phyloP scores from a whole-genome alignment of 2,329 filamentous ascomycete genomes.

The Periconia digitata region DNA sequence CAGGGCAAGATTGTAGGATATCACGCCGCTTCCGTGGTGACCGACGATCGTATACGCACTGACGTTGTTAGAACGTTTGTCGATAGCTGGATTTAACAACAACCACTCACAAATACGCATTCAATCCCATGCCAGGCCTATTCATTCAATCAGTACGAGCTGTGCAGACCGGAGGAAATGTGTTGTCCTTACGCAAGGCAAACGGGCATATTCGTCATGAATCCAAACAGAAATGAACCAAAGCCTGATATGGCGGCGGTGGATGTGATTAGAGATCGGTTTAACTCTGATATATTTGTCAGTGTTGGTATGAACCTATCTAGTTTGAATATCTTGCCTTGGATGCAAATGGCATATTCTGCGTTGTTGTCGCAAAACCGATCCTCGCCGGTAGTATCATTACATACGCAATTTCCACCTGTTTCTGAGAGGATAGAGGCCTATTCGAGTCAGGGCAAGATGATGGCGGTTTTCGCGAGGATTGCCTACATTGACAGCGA shows the following conservation, averaged over 20 bases:
- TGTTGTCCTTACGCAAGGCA: slow-evolving; percentile 30
- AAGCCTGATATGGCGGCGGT: slow-evolving; percentile 81
- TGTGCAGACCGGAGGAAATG: not conserved
- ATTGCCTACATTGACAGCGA: slow-evolving; percentile 30
- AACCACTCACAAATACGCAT: slow-evolving; percentile 68
- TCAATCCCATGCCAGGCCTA: slow-evolving; percentile 56
- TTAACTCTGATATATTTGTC: slow-evolving; percentile 49
- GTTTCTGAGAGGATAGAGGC: slow-evolving; percentile 53
- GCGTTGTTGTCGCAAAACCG: slow-evolving; percentile 58
- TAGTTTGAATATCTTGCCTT: slow-evolving; percentile 21
- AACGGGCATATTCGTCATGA: slow-evolving; percentile 71
- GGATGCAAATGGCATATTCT: slow-evolving; percentile 63
- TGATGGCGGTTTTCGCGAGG: not conserved
- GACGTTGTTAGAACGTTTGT: not conserved
- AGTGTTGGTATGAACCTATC: not conserved
- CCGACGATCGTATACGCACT: slow-evolving; percentile 76
- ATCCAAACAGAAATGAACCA: slow-evolving; percentile 76
- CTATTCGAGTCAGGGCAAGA: slow-evolving; percentile 21
- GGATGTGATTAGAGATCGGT: slow-evolving; percentile 78
- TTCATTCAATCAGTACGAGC: slow-evolving; percentile 6
- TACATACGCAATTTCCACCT: slow-evolving; percentile 76
- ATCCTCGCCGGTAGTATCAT: slow-evolving; percentile 42
- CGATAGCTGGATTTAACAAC: not conserved
- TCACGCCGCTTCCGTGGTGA: slow-evolving; percentile 68
- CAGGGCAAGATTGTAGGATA: slow-evolving; percentile 74